Evolutionary conservation across 768 basidiomycete genomes (phyloP).

Genomic region (Clitopilus hobsonii): DNA sequence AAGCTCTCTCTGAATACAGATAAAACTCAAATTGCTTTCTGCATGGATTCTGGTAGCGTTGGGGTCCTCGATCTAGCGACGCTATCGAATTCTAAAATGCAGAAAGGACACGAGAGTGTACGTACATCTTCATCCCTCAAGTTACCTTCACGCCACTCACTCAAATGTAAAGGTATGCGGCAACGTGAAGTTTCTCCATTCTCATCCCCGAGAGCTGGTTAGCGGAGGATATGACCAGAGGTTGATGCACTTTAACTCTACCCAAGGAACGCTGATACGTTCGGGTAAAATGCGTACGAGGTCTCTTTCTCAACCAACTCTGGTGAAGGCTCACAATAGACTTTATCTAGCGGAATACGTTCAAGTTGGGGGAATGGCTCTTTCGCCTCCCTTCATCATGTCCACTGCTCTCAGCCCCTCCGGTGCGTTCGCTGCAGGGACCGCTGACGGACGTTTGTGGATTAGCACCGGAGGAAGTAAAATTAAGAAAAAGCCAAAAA

Average conservation of each 20-base stretch:
- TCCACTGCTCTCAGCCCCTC: slow-evolving; percentile 53
- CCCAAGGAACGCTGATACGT: slow-evolving; percentile 52
- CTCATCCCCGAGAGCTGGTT: slow-evolving; percentile 64
- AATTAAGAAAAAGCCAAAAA: slow-evolving; percentile 45
- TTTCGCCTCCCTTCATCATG: slow-evolving; percentile 75
- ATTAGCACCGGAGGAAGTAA: slow-evolving; percentile 69
- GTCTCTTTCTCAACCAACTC: neutral
- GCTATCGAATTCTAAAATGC: slow-evolving; percentile 49
- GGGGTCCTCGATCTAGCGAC: slow-evolving; percentile 60
- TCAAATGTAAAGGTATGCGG: slow-evolving; percentile 76
- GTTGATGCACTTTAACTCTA: slow-evolving; percentile 64
- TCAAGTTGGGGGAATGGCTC: slow-evolving; percentile 48
- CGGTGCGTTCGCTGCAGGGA: slow-evolving; percentile 65
- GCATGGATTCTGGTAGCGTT: slow-evolving; percentile 63
- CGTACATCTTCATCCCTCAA: slow-evolving; percentile 14
- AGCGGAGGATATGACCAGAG: slow-evolving; percentile 75
- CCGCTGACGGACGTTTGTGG: slow-evolving; percentile 72
- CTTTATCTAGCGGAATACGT: no score
- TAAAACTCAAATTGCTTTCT: slow-evolving; percentile 59
- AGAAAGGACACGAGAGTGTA: slow-evolving; percentile 59
- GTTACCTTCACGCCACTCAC: slow-evolving; percentile 2
- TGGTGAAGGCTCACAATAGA: no score
- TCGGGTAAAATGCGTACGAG: slow-evolving; percentile 52
- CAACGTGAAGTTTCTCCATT: slow-evolving; percentile 66
- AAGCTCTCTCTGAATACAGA: slow-evolving; percentile 62